Conservation (phyloP, 345 rosid species). For the Tarenaya hassleriana region DNA sequence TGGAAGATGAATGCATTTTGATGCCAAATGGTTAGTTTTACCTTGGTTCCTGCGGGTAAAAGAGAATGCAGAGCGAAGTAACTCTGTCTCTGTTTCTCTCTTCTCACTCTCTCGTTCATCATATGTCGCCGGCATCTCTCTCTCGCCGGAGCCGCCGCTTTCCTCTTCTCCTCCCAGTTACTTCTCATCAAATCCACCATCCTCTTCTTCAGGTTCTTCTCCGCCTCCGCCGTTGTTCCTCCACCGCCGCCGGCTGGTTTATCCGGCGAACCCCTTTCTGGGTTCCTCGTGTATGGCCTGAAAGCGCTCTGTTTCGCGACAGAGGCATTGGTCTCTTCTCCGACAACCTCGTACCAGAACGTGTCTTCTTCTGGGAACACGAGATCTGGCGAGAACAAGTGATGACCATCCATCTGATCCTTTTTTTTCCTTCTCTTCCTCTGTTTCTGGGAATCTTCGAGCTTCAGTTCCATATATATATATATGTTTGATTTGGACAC, state of each 20-base stretch:
- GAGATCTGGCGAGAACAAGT: slow-evolving; percentile 19
- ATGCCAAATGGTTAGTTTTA: slow-evolving; percentile 6
- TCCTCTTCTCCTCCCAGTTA: slow-evolving; percentile 22
- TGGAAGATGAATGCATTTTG: neutral
- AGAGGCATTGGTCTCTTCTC: neutral
- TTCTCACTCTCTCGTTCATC: slow-evolving; percentile 66
- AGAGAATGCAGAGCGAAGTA: slow-evolving; percentile 48
- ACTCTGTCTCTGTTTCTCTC: slow-evolving; percentile 53
- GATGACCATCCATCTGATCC: slow-evolving; percentile 28
- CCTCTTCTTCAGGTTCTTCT: slow-evolving; percentile 43
- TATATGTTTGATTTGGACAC: slow-evolving; percentile 16
- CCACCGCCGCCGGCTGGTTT: neutral
- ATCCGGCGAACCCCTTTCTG: slow-evolving; percentile 6
- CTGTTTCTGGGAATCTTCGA: neutral
- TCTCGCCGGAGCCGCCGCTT: slow-evolving; percentile 24
- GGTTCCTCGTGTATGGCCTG: slow-evolving; percentile 26
- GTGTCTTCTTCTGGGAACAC: slow-evolving; percentile 18
- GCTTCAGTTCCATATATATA: neutral
- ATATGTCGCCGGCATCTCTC: slow-evolving; percentile 39
- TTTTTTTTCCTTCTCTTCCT: neutral
- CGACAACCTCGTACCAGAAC: slow-evolving; percentile 26
- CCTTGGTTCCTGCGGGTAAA: slow-evolving; percentile 61
- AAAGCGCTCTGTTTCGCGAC: slow-evolving; percentile 39
- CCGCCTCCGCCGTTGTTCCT: too few species aligned
- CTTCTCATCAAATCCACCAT: slow-evolving; percentile 41